Evolutionary conservation across 352 stramenopile genomes (phyloP), one percentile per base, ranked within the genome.

Genomic region (Pythium folliculosum): DNA sequence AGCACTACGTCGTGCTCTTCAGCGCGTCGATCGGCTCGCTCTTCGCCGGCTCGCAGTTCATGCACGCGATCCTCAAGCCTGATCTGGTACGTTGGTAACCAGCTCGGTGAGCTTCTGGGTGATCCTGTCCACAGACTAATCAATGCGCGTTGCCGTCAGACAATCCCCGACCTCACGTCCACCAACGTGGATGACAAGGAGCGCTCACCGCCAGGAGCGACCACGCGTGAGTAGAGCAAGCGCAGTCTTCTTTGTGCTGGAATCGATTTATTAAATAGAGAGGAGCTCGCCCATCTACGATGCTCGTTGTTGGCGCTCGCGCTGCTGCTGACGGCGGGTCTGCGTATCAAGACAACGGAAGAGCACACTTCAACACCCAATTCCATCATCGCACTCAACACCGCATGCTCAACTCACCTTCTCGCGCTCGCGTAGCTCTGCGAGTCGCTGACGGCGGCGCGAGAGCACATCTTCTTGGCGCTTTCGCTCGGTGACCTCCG

Each of bases 41-140:
- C 61, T 92, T 95, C 64, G 85, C 87, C 8, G 87, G 87, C 35
- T 95, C 87, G 35, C 90, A 78, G 71, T 78, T 83, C 71, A 95
- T 95, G 85, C 87, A 95, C 70, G 76, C 75, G 13, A 74, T 95
- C 35, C 81, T 95, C 51, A 85, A 95, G 66, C 87, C 87, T 5
- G 87, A 95, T 44, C 69, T 95, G 48, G 85, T 94, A 74, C 52
- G 81, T 77, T 10, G 19, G 19, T 7, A 16, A 50, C 5, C 43
- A 16, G 19, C 19, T 19, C 5, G 43, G 12, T 48, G 43, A 9
- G 17, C 19, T 48, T 13, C 38, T 45, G 38, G 38, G 10, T 19
- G 12, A 19, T 7, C 35, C 8, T 40, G 35, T 40, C 8, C 35
- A 32, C 25, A 19, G 23, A 22, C 10, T 25, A 56, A 56, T 12